A percentile compares a stretch with the other conserved stretches of the same genome.
phyloP scores from a whole-genome alignment of 2,329 filamentous ascomycete genomes.

The Alternaria dauci region DNA sequence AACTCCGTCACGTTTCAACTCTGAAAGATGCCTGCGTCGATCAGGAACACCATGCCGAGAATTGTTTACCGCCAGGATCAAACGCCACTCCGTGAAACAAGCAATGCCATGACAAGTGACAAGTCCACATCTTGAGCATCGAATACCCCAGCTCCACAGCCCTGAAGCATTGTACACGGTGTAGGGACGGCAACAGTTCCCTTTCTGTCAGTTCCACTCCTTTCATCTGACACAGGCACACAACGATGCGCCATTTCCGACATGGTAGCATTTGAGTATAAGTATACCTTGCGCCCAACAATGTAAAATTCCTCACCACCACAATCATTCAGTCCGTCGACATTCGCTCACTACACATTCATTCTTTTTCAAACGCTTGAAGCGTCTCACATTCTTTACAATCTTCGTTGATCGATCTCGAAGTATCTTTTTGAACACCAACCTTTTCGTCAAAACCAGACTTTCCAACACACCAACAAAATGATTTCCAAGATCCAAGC shows the following conservation, averaged over 20 bases:
- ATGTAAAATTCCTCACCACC: constrained; percentile 5
- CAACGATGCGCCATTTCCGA: constrained; percentile 11
- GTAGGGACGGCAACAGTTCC: constrained; percentile 15
- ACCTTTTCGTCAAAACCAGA: constrained; percentile 14
- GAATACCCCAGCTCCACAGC: constrained; percentile 12
- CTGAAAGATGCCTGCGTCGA: constrained; percentile 29
- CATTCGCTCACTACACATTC: constrained; percentile 28
- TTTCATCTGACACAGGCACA: constrained; percentile 20
- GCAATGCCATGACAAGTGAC: constrained; percentile 11
- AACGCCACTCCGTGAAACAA: constrained; percentile 22
- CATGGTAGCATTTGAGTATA: constrained; percentile 23
- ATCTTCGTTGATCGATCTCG: constrained; percentile 40
- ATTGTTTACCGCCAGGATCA: constrained; percentile 15
- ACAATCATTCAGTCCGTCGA: constrained; percentile 15
- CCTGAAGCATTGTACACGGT: constrained; percentile 19
- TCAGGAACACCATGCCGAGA: constrained; percentile 19
- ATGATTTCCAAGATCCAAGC: constrained; percentile 45
- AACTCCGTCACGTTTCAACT: constrained; percentile 25
- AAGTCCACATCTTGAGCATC: constrained; percentile 9
- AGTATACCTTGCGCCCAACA: constrained; percentile 14
- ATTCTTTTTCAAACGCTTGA: constrained; percentile 40
- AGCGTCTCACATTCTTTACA: constrained; percentile 34
- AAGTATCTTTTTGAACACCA: constrained; percentile 27
- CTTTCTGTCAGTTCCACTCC: constrained; percentile 14
- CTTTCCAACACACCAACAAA: constrained; percentile 13